Conservation (phyloP, 1,284 basidiomycete genomes). For the Chondrostereum purpureum region DNA sequence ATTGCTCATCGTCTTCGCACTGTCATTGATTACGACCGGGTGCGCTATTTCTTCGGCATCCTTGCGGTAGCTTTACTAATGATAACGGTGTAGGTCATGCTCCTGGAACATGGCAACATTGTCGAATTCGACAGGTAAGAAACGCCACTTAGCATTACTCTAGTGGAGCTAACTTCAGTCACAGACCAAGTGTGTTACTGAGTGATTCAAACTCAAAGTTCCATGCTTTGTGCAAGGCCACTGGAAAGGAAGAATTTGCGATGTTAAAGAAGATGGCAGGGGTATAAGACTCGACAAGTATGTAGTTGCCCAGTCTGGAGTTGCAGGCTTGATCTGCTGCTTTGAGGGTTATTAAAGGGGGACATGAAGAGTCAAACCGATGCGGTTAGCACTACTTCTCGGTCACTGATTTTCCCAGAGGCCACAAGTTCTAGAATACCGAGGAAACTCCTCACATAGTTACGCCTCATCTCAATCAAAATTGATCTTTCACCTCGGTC, state of each 20-base stretch:
- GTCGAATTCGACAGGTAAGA: constrained; percentile 68
- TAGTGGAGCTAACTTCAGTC: constrained; percentile 2
- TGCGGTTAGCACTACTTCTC: no score
- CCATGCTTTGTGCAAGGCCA: constrained; percentile 74
- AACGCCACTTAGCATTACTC: background rate
- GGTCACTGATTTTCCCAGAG: no score
- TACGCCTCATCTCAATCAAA: no score
- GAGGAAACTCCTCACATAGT: no score
- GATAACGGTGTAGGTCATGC: constrained; percentile 54
- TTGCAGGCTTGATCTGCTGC: no score
- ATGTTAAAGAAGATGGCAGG: constrained; percentile 66
- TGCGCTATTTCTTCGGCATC: constrained; percentile 20
- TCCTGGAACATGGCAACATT: constrained; percentile 83
- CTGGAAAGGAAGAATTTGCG: constrained; percentile 75
- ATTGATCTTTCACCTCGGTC: no score
- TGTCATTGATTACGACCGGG: constrained; percentile 64
- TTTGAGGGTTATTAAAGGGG: no score
- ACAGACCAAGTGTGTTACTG: constrained; percentile 64
- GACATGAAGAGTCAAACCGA: no score
- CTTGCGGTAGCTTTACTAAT: background rate
- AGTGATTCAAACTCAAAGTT: constrained; percentile 64
- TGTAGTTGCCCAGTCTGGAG: no score
- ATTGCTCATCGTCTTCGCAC: constrained; percentile 69
- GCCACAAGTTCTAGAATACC: no score
- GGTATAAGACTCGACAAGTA: constrained; percentile 24